Evolutionary conservation across 1,139 yeast genomes (phyloP).

Genomic region (Hansenula sp.): DNA sequence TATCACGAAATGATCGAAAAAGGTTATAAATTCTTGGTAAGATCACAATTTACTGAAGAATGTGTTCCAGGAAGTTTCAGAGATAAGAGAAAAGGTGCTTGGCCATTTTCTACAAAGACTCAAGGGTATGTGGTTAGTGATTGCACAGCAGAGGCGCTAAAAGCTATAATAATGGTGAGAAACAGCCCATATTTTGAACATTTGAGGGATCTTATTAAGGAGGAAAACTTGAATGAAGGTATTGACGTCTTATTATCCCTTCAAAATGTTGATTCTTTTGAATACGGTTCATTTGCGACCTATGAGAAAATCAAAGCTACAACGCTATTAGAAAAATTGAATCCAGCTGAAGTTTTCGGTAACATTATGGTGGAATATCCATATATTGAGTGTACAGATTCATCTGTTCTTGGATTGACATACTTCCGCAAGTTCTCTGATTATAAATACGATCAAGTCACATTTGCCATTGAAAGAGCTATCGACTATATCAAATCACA

Average conservation of each 20-base stretch:
- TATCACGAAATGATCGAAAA: constrained; percentile 58
- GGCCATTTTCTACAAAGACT: constrained; percentile 94
- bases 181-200: constrained; percentile 52
- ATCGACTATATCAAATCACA: constrained; percentile 62
- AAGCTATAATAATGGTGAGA: constrained; percentile 90
- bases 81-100: constrained; percentile 85
- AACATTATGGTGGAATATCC: constrained; percentile 99
- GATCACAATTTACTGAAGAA: constrained; percentile 83
- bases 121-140: constrained; percentile 98
- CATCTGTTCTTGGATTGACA: constrained; percentile 83
- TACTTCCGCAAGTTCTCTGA: constrained; percentile 65
- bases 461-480: constrained; percentile 67
- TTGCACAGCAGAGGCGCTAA: constrained; percentile 94
- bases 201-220: constrained; percentile 47
- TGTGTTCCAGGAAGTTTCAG: constrained; percentile 78
- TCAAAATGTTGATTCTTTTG: constrained; percentile 78
- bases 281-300: constrained; percentile 89
- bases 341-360: constrained; percentile 98
- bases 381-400: constrained; percentile 96
- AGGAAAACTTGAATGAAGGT: constrained; percentile 56
- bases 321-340: constrained; percentile 66
- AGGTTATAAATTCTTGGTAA: constrained; percentile 68
- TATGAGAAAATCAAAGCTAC: constrained; percentile 88
- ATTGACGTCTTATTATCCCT: constrained; percentile 65
- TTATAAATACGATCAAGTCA: constrained; percentile 65